Evolutionary conservation across 2,329 filamentous ascomycete genomes (phyloP), one percentile per base, ranked within the genome.

Genomic region (Xylaria sp.): DNA sequence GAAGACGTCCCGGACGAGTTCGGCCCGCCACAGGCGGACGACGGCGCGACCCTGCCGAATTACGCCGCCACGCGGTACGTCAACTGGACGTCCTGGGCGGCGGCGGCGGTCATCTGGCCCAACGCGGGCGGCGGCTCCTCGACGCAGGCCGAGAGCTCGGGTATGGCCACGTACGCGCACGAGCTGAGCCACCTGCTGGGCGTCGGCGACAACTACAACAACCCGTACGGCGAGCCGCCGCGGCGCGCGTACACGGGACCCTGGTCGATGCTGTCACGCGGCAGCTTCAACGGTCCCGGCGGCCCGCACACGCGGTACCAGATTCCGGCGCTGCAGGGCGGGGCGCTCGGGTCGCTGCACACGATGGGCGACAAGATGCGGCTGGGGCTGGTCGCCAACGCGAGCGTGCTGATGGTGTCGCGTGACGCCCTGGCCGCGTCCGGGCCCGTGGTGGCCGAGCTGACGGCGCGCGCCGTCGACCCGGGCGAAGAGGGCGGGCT

Each of bases 121-220:
- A 81, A 82, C 39, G 79, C 79, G 0, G 79, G 77, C 1, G 71
- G 71, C 24, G 79, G 79, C 13, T 81, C 78, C 1, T 80, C 77
- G 0, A 81, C 78, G 0, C 80, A 82, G 64, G 78, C 72, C 2
- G 80, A 82, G 60, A 79, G 76, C 60, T 80, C 76, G 1, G 80
- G 80, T 6, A 78, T 80, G 76, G 74, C 72, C 0, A 79, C 77
- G 0, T 83, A 78, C 57, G 80, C 80, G 1, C 80, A 83, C 61
- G 79, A 82, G 57, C 67, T 82, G 2, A 76, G 72, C 20, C 80
- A 82, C 63, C 64, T 83, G 37, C 71, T 82, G 1, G 73, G 74
- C 13, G 81, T 82, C 19, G 76, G 77, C 7, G 80, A 82, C 60
- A 83, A 83, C 62, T 82, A 83, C 61, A 82, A 82, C 59, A 82